Conservation (phyloP, 768 basidiomycete genomes). For the Serendipita indica region DNA sequence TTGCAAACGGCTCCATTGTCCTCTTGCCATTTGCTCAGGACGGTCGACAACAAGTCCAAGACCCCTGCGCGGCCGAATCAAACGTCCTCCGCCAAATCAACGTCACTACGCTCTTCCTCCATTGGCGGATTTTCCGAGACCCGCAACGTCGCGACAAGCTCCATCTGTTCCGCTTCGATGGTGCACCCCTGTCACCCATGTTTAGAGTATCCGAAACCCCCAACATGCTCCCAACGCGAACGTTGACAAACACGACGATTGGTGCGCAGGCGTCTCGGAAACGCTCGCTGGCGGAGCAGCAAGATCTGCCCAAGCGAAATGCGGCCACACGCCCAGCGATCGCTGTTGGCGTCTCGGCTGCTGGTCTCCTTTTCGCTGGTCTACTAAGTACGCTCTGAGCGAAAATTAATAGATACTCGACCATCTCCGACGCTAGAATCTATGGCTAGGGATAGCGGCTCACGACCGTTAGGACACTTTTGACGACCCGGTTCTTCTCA, state of each 20-base stretch:
- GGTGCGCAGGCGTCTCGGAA: background rate
- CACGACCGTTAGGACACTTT: constrained; percentile 1
- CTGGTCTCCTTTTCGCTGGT: background rate
- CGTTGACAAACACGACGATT: constrained; percentile 29
- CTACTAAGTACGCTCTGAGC: background rate
- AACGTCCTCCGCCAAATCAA: constrained; percentile 81
- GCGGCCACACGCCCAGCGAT: background rate
- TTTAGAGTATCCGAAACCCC: constrained; percentile 55
- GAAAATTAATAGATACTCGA: background rate
- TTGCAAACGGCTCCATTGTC: constrained; percentile 65
- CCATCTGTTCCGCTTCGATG: constrained; percentile 67
- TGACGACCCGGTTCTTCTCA: background rate
- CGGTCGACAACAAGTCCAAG: constrained; percentile 89
- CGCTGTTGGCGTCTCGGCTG: background rate
- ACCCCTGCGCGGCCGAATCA: constrained; percentile 77
- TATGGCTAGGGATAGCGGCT: background rate
- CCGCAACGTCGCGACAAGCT: constrained; percentile 45
- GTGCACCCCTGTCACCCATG: constrained; percentile 55
- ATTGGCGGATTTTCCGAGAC: constrained; percentile 66
- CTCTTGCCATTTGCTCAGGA: constrained; percentile 57
- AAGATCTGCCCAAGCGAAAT: background rate
- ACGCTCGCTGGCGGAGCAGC: background rate
- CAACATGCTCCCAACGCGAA: constrained; percentile 70
- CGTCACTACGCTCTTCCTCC: constrained; percentile 44
- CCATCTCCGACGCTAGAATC: background rate